Conservation (phyloP, 2,329 filamentous ascomycete species). For the Apiospora arundinis region DNA sequence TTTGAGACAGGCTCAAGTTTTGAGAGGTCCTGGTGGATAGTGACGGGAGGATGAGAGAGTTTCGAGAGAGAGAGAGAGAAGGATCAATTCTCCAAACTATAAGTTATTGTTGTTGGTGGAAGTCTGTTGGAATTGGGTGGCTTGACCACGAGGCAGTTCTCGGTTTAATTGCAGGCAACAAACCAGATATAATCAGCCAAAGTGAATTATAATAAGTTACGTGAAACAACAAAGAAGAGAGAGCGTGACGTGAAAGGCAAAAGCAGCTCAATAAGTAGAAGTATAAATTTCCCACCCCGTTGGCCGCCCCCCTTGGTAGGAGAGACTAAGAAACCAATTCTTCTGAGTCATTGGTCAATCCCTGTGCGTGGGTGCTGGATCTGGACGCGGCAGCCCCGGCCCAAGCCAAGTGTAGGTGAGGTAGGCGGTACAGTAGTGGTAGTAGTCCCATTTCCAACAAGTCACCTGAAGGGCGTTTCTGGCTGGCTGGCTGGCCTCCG, state of each 20-base stretch:
- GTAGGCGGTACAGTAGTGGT: too few relatives aligned
- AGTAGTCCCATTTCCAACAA: too few relatives aligned
- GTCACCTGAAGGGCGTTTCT: background rate
- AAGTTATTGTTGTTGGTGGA: background rate
- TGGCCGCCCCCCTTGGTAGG: background rate
- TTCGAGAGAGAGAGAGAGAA: slow-evolving; percentile 1
- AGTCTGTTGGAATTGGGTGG: background rate
- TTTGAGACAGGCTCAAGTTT: background rate
- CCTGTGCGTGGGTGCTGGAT: background rate
- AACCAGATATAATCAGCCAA: background rate
- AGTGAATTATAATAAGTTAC: background rate
- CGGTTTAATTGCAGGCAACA: background rate
- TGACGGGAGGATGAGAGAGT: background rate
- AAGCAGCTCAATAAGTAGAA: slow-evolving; percentile 7
- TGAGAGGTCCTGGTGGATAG: background rate
- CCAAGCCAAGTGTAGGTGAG: background rate
- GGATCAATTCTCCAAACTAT: background rate
- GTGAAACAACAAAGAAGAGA: background rate
- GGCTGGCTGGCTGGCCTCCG: background rate
- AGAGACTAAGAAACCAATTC: slow-evolving; percentile 1
- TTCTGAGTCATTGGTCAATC: slow-evolving; percentile 17
- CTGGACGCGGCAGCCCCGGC: background rate
- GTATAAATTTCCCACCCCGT: background rate
- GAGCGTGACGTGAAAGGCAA: background rate
- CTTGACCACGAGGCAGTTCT: slow-evolving; percentile 12